Base-by-base conservation (phyloP, 345 rosid genomes). In the Durio zibethinus region DNA sequence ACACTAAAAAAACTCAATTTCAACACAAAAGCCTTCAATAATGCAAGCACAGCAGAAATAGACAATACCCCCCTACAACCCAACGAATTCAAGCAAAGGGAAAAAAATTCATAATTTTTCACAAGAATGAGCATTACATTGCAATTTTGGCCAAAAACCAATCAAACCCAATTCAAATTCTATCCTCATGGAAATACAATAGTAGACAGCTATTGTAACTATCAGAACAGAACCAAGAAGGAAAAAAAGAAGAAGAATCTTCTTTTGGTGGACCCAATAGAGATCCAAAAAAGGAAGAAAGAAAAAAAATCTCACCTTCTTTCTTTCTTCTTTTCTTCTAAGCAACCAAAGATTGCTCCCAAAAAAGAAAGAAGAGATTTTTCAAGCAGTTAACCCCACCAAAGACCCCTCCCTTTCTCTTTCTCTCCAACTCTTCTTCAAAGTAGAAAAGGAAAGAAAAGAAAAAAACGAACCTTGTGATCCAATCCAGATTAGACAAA, bases 401-500 rank as follows among this genome's bases (percentile, higher is more conserved):
- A 66, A 42, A 38, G 54, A 60, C 71, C 57, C 31, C 10, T 74
- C 10, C 71, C 53, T 12, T 23, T 23, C 35, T 75, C 83, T 84
- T 56, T 77, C 72, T 80, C 75, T 73, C 79, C 15, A 47, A 47
- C 40, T 48, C 65, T 53, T 27, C 65, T 74, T 77, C 73, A 38
- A 80, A 48, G 43, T 61, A 73, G 70, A 53, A 78, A 14, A 69
- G 5, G 38, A 36, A 65, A 47, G 0, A 60, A 72, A 80, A 72
- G 67, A 77, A 77, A 83, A 87, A 47, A 47, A 47, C 84, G 87
- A 92, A 85, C 84, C 85, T 87, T 88, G 87, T 74, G 90, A 92
- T 94, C 92, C 91, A 89, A 87, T 87, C 87, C 91, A 92, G 90
- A 92, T 91, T 92, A 90, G 94, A 90, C 86, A 84, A 91, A 85